Evolutionary conservation across 164 flowering plant species (phyloP).

Genomic region (Chimonanthus praecox): DNA sequence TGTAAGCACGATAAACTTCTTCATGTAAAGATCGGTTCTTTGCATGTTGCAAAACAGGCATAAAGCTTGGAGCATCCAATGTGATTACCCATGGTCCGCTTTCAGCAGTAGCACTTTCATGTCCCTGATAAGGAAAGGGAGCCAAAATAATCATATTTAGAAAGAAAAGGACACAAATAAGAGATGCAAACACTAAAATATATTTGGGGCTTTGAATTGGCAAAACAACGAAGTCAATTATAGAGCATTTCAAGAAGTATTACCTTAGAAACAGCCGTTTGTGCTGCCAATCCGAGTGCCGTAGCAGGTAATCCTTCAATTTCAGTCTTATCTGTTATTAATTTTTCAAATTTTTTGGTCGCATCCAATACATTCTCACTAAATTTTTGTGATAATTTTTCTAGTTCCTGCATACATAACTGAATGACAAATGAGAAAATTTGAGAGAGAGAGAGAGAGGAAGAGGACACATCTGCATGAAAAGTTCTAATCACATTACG

Average conservation of each 20-base stretch:
- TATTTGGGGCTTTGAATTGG: background rate
- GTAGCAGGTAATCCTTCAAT: constrained; percentile 91
- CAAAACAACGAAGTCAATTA: background rate
- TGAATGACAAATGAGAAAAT: background rate
- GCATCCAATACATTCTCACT: constrained; percentile 91
- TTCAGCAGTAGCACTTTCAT: constrained; percentile 89
- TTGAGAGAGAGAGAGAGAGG: background rate
- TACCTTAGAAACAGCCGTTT: constrained; percentile 91
- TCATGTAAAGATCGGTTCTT: constrained; percentile 73
- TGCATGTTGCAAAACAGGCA: constrained; percentile 91
- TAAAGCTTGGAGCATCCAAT: constrained; percentile 84
- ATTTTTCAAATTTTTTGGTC: constrained; percentile 88
- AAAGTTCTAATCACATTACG: background rate
- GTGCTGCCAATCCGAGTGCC: constrained; percentile 87
- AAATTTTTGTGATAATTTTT: constrained; percentile 76
- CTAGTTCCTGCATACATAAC: constrained; percentile 57
- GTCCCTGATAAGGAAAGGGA: constrained; percentile 48
- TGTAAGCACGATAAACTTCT: constrained; percentile 83
- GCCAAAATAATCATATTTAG: background rate
- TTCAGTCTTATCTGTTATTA: constrained; percentile 78
- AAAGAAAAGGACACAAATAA: background rate
- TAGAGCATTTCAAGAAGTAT: background rate
- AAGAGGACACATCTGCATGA: background rate
- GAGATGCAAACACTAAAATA: too few relatives aligned
- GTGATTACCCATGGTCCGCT: constrained; percentile 96